Base-by-base conservation (phyloP, 2,329 filamentous ascomycete genomes). In the Pochonia chlamydosporia region DNA sequence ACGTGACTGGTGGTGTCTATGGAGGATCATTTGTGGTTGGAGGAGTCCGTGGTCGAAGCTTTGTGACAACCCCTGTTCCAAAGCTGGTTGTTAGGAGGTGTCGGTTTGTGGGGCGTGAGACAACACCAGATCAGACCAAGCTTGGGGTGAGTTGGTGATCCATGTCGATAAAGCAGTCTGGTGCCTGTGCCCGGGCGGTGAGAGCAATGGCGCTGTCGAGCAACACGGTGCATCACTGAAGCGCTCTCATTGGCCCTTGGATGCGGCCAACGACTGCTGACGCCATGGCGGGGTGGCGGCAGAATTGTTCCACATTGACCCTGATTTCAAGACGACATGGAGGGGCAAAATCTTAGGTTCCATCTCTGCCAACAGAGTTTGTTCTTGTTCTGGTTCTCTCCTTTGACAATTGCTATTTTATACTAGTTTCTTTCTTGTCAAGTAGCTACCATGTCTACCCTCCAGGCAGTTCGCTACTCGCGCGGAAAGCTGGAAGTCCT, bases 381-480 rank as follows among this genome's bases (percentile, higher is more conserved):
- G 9, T 20, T 9, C 5, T 9, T 39, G 21, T 18, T 20, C 16
- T 24, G 5, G 10, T n/a, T 18, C 14, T 16, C n/a, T 20, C n/a
- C 14, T 35, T 20, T n/a, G n/a, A 16, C n/a, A 4, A 20, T 35
- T 35, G 14, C 5, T n/a, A n/a, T n/a, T n/a, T n/a, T n/a, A n/a
- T n/a, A n/a, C n/a, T n/a, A n/a, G n/a, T n/a, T n/a, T n/a, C n/a
- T n/a, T n/a, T 2, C 14, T n/a, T 33, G 30, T 5, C 30, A 13
- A 14, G 9, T 28, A 8, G 21, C 16, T 24, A 53, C 40, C 16
- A 79, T 79, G 77, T 73, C 75, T n/a, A 69, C 68, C 21, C 80
- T 93, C 40, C 78, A 91, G 68, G 87, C 88, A 10, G 89, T 93
- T 67, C 83, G 84, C 56, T 93, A 92, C 66, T 71, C 74, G 46